Base-by-base conservation (phyloP, 345 rosid genomes). In the Eucalyptus curtisii region DNA sequence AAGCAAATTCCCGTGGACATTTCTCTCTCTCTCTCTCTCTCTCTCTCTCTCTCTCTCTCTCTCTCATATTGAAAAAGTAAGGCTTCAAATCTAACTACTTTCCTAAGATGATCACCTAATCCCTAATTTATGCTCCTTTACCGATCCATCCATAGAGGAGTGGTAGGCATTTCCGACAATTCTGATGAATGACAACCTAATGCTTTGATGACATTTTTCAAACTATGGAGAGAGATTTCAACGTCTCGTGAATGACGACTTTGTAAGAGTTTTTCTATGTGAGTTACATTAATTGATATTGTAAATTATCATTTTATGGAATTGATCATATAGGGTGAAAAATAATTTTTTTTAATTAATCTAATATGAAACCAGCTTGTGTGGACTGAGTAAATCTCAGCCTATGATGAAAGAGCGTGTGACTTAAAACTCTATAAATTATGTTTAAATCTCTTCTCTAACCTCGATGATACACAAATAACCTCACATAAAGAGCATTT, bases 371-470 rank as follows among this genome's bases (percentile, higher is more conserved):
- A 52, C 2, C 0, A 0, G 25, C 0, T 52, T 52, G 25, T 20
- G 57, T 20, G 57, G 0, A 52, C 1, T 0, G 1, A 52, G 57
- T 52, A 52, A 20, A 3, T 19, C 3, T 10, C 25, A 52, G 0
- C 22, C 10, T 20, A 3, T 52, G 4, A 52, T 52, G 25, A 20
- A 0, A 52, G 25, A 10, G 24, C 5, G 0, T 20, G 0, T 52
- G 2, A 4, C 10, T 52, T 52, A 52, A 52, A 19, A 52, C 57
- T 52, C 10, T 19, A 52, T 7, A 52, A 52, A 1, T 20, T 0
- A 2, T 52, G 10, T 10, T 52, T 0, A 52, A 52, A 0, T 19
- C 20, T 52, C 2, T 52, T 2, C 2, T 52, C 10, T 52, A 52
- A 52, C 4, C 25, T 1, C 1, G 0, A 52, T 52, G 25, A 52